These are phyloP conservation scores for Boletus bicolor DNA, from an alignment of 768 basidiomycete genomes.

Conservation along the genomic window DNA sequence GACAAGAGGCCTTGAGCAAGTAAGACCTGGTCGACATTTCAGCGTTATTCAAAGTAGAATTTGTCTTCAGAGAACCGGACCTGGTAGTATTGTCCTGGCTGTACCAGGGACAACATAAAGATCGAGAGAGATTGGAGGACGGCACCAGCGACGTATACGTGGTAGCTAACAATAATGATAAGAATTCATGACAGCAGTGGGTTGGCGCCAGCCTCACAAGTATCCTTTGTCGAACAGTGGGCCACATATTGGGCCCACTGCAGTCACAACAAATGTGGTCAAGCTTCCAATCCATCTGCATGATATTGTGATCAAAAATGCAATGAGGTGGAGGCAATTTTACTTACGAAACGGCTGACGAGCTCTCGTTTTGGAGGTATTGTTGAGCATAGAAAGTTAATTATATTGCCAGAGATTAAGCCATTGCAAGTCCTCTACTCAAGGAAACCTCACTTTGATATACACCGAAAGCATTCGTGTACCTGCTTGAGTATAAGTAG, in stretches of 20 bases:
- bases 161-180: constrained; percentile 4
- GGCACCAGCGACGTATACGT: constrained; percentile 15
- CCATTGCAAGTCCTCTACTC: background rate
- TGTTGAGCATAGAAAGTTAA: constrained; percentile 24
- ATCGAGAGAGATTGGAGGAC: constrained; percentile 28
- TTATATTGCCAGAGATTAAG: background rate
- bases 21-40: constrained; percentile 30
- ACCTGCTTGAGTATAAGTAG: constrained; percentile 6
- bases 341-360: constrained; percentile 26
- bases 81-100: constrained; percentile 36
- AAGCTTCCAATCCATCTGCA: constrained; percentile 29
- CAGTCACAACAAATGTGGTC: constrained; percentile 15
- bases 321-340: no score
- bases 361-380: constrained; percentile 19
- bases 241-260: constrained; percentile 23
- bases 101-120: constrained; percentile 38
- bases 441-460: constrained; percentile 21
- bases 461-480: constrained; percentile 25
- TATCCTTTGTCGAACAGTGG: constrained; percentile 27
- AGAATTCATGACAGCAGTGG: background rate
- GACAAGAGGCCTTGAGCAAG: constrained; percentile 44
- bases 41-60: background rate
- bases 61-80: constrained; percentile 10
- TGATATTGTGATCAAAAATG: background rate
- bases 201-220: constrained; percentile 18